Evolutionary conservation across 148 eudicot species (phyloP), one percentile per base, ranked within the genome.

Genomic region (Limonium bicolor): DNA sequence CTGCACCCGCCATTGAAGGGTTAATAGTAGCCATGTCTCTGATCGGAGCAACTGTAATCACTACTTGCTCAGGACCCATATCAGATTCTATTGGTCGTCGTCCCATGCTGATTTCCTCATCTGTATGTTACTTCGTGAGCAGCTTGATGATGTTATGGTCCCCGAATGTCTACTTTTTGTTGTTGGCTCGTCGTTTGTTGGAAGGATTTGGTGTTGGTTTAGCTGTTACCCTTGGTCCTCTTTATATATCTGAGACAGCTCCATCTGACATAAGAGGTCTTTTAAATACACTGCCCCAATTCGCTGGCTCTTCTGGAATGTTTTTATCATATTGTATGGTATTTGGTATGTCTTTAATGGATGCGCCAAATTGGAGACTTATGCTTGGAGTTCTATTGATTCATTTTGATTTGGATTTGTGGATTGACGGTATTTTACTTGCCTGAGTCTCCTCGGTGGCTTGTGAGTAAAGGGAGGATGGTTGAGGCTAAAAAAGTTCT

Each of bases 401-500:
- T 48, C 96, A 94, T 44, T 76, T 94, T 48, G 51, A 79, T 40
- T 17, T 76, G 32, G 82, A 76, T 74, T 75, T 87, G 39, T 39
- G 39, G 2, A 62, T 77, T 19, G 63, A 65, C 78, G 1, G 59
- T 87, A 39, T 65, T 79, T 12, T 87, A 41, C 65, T 68, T 87
- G 56, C 96, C 96, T 24, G 96, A 86, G 50, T 86, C 96, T 58
- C 96, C 96, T 16, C 59, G 96, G 53, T 86, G 96, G 96, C 76
- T 86, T 13, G 96, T 82, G 11, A 82, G 96, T 64, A 81, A 82
- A 72, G 87, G 96, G 40, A 55, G 46, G 73, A 82, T 78, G 84
- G 62, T 19, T n/a, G 96, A 82, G 71, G 96, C 94, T 21, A 82
- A 73, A 70, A 43, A 41, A 49, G 94, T 86, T 37, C 57, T 86